Conservation (phyloP, 257 asterid genomes). For the Asclepias syriaca region DNA sequence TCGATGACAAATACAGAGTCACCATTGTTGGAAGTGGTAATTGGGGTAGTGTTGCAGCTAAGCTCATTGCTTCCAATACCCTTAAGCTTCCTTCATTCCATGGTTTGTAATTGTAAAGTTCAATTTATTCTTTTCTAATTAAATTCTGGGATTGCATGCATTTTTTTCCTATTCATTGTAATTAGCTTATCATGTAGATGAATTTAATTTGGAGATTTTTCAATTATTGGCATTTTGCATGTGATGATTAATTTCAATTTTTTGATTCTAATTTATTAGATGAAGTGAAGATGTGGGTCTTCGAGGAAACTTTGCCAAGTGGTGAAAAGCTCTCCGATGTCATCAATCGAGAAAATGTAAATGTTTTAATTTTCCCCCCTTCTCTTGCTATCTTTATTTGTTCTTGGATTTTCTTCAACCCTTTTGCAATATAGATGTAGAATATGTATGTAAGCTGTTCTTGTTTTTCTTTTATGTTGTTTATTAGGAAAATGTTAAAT, state of each 20-base stretch:
- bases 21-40: constrained; percentile 88
- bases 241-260: neutral
- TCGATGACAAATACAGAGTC: constrained; percentile 40
- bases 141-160: neutral
- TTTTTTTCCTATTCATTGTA: neutral
- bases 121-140: no score
- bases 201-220: neutral
- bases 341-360: constrained; percentile 62
- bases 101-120: constrained; percentile 27
- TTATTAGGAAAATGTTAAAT: constrained; percentile 73
- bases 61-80: constrained; percentile 80
- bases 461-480: neutral
- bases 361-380: neutral
- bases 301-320: constrained; percentile 57
- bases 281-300: constrained; percentile 88
- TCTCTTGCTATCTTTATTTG: neutral
- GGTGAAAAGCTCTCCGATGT: constrained; percentile 68
- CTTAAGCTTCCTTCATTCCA: constrained; percentile 54
- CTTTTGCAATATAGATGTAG: neutral
- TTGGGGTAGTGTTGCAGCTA: constrained; percentile 94
- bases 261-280: constrained; percentile 28
- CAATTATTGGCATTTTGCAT: neutral
- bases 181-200: neutral
- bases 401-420: neutral
- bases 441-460: no score